Evolutionary conservation across 2,329 filamentous ascomycete species (phyloP).

Genomic region (Ophiobolus disseminans): DNA sequence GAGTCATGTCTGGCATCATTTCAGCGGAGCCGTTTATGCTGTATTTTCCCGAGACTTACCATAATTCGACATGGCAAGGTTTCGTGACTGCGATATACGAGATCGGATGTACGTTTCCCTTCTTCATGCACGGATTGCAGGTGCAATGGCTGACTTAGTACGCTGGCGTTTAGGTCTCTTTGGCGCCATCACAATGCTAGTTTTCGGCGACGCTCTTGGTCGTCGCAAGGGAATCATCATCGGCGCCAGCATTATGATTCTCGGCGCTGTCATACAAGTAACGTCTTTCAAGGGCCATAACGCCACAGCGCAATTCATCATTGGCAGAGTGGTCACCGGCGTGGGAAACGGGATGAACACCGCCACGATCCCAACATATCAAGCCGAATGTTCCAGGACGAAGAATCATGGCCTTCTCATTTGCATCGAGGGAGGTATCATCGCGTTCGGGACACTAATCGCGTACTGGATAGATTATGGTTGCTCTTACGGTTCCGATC

Average conservation of each 20-base stretch:
- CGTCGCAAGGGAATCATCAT: slow-evolving; percentile 53
- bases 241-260: slow-evolving; percentile 52
- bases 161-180: slow-evolving; percentile 32
- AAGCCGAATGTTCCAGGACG: slow-evolving; percentile 61
- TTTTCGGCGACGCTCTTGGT: slow-evolving; percentile 52
- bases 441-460: slow-evolving; percentile 60
- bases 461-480: slow-evolving; percentile 57
- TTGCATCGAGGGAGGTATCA: slow-evolving; percentile 63
- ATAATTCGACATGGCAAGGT: slow-evolving; percentile 57
- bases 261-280: slow-evolving; percentile 53
- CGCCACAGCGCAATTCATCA: slow-evolving; percentile 58
- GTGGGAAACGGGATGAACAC: slow-evolving; percentile 65
- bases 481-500: slow-evolving; percentile 38
- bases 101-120: slow-evolving; percentile 50
- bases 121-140: not conserved
- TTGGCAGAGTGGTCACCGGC: slow-evolving; percentile 61
- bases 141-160: not conserved
- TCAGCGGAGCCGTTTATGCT: slow-evolving; percentile 41
- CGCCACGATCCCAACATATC: slow-evolving; percentile 61
- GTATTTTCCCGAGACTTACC: slow-evolving; percentile 50
- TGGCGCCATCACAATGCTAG: slow-evolving; percentile 50
- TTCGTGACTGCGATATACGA: slow-evolving; percentile 62
- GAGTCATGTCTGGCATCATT: slow-evolving; percentile 49
- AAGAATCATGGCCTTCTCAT: slow-evolving; percentile 67
- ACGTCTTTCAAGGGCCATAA: slow-evolving; percentile 41